A percentile compares a stretch with the other conserved stretches of the same genome.
Evolutionary conservation across 257 asterid genomes (phyloP).

Genomic region (Linaria vulgaris): DNA sequence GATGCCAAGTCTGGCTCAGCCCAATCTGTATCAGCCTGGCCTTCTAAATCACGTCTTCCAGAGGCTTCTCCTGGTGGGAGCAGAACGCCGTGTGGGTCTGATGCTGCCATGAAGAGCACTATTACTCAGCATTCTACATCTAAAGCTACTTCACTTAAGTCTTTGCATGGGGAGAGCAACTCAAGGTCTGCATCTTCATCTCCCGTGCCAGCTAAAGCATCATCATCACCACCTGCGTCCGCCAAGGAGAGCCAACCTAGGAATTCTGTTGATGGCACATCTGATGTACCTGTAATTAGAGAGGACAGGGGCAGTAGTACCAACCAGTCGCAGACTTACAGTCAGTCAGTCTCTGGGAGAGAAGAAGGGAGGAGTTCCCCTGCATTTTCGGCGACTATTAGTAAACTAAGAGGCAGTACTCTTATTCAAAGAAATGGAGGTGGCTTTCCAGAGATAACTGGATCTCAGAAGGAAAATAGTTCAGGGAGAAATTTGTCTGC

Average conservation of each 20-base stretch:
- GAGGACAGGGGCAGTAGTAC: constrained; percentile 51
- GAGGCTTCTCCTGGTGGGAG: constrained; percentile 37
- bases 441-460: constrained; percentile 31
- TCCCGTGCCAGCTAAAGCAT: constrained; percentile 34
- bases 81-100: constrained; percentile 42
- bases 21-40: constrained; percentile 36
- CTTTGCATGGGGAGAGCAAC: constrained; percentile 38
- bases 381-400: constrained; percentile 33
- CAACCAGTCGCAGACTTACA: constrained; percentile 41
- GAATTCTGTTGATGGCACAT: constrained; percentile 31
- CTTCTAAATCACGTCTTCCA: constrained; percentile 41
- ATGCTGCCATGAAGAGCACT: constrained; percentile 40
- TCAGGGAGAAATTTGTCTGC: constrained; percentile 34
- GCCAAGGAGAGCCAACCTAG: constrained; percentile 44
- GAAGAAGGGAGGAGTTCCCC: constrained; percentile 45
- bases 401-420: constrained; percentile 32
- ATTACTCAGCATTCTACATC: constrained; percentile 40
- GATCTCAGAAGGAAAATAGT: constrained; percentile 38
- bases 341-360: constrained; percentile 34
- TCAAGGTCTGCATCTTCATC: constrained; percentile 45
- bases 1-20: constrained; percentile 48
- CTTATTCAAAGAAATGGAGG: constrained; percentile 33
- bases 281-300: constrained; percentile 37
- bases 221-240: constrained; percentile 40
- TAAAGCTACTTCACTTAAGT: constrained; percentile 35